Evolutionary conservation across 192 early-diverging fungal species (phyloP).

Genomic region (Coemansia sp.): DNA sequence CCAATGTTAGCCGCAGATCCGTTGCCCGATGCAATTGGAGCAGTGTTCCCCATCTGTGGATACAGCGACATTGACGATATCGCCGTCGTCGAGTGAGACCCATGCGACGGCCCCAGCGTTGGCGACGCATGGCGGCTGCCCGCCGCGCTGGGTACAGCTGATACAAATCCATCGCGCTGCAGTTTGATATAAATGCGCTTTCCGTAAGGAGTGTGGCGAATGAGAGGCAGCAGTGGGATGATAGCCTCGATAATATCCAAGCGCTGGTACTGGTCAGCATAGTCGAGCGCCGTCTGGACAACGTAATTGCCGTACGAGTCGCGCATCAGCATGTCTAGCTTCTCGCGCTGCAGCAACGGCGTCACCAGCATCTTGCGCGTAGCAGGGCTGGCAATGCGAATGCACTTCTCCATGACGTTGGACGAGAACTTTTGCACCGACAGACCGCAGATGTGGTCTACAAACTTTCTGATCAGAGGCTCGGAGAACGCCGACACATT

Average conservation of each 20-base stretch:
- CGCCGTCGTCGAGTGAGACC: conserved; percentile 25
- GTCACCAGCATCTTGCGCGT: conserved; percentile 71
- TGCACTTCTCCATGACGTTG: conserved; percentile 94
- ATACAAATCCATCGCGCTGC: conserved; percentile 54
- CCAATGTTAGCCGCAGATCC: conserved; percentile 7
- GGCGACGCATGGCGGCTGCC: conserved; percentile 52
- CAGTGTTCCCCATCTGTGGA: conserved; percentile 12
- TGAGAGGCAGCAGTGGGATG: conserved; percentile 71
- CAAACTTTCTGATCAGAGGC: conserved; percentile 69
- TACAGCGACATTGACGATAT: conserved; percentile 42
- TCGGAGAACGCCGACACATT: conserved; percentile 67
- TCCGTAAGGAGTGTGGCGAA: conserved; percentile 87
- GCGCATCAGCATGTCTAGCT: conserved; percentile 76
- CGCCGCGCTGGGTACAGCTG: conserved; percentile 44
- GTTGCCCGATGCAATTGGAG: conserved; percentile 1
- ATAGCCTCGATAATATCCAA: conserved; percentile 76
- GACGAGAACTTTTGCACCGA: conserved; percentile 91
- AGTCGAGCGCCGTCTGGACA: conserved; percentile 86
- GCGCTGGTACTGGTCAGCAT: conserved; percentile 71
- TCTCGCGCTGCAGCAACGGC: conserved; percentile 71
- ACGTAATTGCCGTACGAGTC: conserved; percentile 93
- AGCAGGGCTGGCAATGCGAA: conserved; percentile 71
- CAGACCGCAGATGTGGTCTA: conserved; percentile 71
- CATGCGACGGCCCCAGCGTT: conserved; percentile 41
- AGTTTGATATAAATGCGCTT: conserved; percentile 86